These are phyloP conservation scores for Gaeumannomyces tritici DNA, from an alignment of 2,329 filamentous ascomycete genomes.

Conservation along the genomic window DNA sequence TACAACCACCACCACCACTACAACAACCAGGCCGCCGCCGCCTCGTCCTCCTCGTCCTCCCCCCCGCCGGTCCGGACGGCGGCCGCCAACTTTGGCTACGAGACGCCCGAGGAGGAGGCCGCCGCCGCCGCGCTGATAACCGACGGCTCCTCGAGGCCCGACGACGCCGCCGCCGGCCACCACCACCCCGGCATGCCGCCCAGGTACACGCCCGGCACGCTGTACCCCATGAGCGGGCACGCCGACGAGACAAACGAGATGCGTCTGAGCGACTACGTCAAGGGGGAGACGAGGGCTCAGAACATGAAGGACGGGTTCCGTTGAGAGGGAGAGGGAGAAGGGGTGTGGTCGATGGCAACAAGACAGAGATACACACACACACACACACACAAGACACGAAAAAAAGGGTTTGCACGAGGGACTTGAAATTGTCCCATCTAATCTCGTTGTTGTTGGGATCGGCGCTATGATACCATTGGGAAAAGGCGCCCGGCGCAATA, in stretches of 20 bases:
- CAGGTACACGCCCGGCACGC: slow-evolving; percentile 18
- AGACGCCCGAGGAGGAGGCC: slow-evolving; percentile 9
- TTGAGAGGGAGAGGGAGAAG: background rate
- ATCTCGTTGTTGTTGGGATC: background rate
- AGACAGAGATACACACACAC: no score
- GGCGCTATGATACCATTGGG: background rate
- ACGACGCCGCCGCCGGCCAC: no score
- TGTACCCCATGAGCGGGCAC: slow-evolving; percentile 21
- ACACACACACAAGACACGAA: background rate
- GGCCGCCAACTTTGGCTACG: background rate
- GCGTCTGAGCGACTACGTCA: slow-evolving; percentile 25
- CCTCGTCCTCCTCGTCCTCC: background rate
- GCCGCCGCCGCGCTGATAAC: slow-evolving; percentile 20
- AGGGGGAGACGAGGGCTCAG: slow-evolving; percentile 24
- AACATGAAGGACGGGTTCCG: slow-evolving; percentile 19
- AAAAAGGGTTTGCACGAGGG: background rate
- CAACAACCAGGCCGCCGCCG: slow-evolving; percentile 3
- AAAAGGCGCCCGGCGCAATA: background rate
- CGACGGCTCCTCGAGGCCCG: slow-evolving; percentile 12
- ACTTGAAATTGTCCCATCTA: background rate
- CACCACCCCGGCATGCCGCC: slow-evolving; percentile 16
- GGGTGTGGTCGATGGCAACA: background rate
- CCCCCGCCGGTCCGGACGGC: background rate
- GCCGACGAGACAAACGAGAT: slow-evolving; percentile 23
- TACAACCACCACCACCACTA: no score